phyloP scores from a whole-genome alignment of 2,329 filamentous ascomycete genomes.

The Fusarium proliferatum region DNA sequence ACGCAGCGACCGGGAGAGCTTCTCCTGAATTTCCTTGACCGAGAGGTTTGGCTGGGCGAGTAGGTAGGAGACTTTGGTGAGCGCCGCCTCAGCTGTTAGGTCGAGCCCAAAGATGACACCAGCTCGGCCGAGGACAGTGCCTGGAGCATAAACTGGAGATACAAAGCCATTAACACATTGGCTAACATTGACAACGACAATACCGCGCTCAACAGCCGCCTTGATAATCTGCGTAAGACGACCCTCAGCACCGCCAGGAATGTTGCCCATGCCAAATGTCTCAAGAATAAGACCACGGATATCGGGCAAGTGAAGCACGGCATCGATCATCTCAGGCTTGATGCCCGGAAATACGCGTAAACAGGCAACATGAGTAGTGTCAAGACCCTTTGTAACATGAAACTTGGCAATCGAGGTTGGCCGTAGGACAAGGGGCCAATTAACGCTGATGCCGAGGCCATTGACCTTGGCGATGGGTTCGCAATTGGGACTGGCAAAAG shows the following conservation, averaged over 20 bases:
- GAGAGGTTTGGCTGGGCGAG: conserved; percentile 75
- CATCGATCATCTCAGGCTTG: conserved; percentile 91
- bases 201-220: conserved; percentile 80
- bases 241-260: conserved; percentile 83
- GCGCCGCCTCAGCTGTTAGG: conserved; percentile 88
- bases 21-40: conserved; percentile 71
- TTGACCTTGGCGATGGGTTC: conserved; percentile 84
- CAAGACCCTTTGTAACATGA: conserved; percentile 77
- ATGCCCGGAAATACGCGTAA: conserved; percentile 93
- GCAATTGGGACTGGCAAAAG: conserved; percentile 89
- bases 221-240: conserved; percentile 81
- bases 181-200: conserved; percentile 90
- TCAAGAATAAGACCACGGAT: conserved; percentile 87
- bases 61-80: conserved; percentile 91
- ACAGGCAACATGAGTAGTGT: conserved; percentile 90
- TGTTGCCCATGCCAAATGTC: conserved; percentile 93
- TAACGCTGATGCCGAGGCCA: conserved; percentile 81
- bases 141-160: conserved; percentile 80
- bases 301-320: conserved; percentile 79
- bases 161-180: conserved; percentile 86
- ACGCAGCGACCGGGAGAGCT: conserved; percentile 80
- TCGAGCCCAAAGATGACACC: conserved; percentile 92
- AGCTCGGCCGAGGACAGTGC: conserved; percentile 80
- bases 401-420: conserved; percentile 81
- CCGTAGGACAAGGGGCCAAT: conserved; percentile 81